Evolutionary conservation across 2,329 filamentous ascomycete genomes (phyloP), one percentile per base, ranked within the genome.

Genomic region (Apiospora kogelbergensis): DNA sequence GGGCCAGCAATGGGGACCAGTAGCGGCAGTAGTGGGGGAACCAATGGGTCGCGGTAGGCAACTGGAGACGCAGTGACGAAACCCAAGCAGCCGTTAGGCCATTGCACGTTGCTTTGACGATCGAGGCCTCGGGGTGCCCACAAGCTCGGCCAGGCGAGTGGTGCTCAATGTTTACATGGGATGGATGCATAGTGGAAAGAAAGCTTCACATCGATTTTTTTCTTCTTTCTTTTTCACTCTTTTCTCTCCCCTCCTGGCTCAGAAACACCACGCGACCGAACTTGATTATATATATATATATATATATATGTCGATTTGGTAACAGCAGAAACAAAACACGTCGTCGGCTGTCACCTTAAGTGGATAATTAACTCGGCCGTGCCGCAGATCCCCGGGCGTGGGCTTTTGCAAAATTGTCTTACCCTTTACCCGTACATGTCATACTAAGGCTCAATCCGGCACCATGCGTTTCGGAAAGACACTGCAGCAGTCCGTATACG

Each of bases 391-490:
- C 7, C 24, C 6, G 24, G 46, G 15, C 46, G 46, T 9, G 3
- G 46, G 46, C 46, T 53, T 17, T 17, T 17, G 13, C 46, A 30
- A 15, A 53, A 53, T 17, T 53, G 46, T 53, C 46, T 53, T 53
- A 26, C 46, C 13, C 15, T 24, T 53, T 53, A 26, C 46, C 13
- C 15, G 46, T 53, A 53, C 46, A 53, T 53, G 24, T 17, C 26
- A 53, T 53, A 53, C 46, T 53, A 26, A 60, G 48, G n/a, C 26
- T 33, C 48, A 10, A 20, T 17, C 48, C 48, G 26, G 3, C 48
- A 60, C 48, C 65, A 98, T 99, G 96, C 92, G 94, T 76, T 99
- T 98, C 85, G 95, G 95, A 72, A 93, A 91, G 83, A 98, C 94
- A 66, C 88, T 99, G 70, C 89, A 90, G 76, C 88, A 89, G 76